Percentiles rank a stretch among this genome's conserved stretches.
Conservation (phyloP, 2,329 filamentous ascomycete genomes). For the Trichophyton mentagrophytes region DNA sequence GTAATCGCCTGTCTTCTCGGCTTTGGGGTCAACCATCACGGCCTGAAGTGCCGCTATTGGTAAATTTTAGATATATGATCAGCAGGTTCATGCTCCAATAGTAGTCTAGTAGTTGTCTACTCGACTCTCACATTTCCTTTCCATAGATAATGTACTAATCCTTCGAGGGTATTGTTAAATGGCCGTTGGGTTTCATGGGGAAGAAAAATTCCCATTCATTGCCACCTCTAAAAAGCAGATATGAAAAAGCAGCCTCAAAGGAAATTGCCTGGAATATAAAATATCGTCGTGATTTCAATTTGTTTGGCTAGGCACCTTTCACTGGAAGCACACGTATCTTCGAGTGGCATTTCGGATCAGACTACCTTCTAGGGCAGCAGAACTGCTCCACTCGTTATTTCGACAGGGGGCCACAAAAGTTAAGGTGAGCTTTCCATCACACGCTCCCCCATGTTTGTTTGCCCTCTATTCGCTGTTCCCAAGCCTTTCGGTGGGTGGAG, state of each 20-base stretch:
- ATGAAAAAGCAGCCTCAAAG: neutral
- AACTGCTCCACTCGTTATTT: neutral
- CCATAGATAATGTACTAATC: neutral
- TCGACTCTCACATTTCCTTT: neutral
- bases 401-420: neutral
- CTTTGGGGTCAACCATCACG: neutral
- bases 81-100: neutral
- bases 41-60: neutral
- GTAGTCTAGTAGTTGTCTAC: neutral
- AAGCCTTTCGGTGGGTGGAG: neutral
- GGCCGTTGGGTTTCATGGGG: neutral
- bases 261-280: neutral
- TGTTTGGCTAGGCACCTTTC: neutral
- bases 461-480: neutral
- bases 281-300: neutral
- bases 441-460: neutral
- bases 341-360: neutral
- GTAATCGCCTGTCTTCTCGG: neutral
- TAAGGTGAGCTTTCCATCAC: neutral
- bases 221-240: conserved; percentile 1
- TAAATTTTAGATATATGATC: neutral
- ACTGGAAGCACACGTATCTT: neutral
- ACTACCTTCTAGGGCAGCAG: neutral
- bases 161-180: too few relatives aligned
- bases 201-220: neutral